These are phyloP conservation scores for Eucalyptus regnans DNA, from an alignment of 345 rosid species.

Conservation along the genomic window DNA sequence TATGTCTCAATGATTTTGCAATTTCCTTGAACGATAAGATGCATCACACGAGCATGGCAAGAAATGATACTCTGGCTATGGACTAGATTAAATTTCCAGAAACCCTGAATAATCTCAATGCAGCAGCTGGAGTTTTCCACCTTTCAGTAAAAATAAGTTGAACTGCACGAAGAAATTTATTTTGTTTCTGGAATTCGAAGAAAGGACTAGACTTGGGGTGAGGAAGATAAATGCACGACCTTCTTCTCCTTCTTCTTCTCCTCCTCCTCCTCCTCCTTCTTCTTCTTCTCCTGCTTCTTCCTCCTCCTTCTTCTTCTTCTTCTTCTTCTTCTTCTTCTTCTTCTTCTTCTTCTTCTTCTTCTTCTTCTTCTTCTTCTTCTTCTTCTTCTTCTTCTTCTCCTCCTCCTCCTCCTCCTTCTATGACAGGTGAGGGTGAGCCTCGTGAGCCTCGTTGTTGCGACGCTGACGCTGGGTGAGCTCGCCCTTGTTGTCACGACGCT, in stretches of 20 bases:
- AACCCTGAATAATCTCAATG: background rate
- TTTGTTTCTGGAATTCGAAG: background rate
- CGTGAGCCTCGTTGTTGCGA: too few relatives aligned
- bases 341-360: too few relatives aligned
- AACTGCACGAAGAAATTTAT: background rate
- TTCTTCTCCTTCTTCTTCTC: background rate
- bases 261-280: too few relatives aligned
- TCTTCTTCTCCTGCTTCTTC: too few relatives aligned
- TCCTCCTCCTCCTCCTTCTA: slow-evolving; percentile 2
- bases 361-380: too few relatives aligned
- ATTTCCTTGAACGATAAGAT: background rate
- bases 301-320: too few relatives aligned
- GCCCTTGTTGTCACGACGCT: too few relatives aligned
- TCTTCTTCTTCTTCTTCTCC: too few relatives aligned
- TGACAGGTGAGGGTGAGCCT: too few relatives aligned
- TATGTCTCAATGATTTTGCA: background rate
- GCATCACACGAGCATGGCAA: background rate
- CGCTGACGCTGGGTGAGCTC: too few relatives aligned
- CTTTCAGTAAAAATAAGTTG: background rate
- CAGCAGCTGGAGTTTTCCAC: background rate
- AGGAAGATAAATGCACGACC: slow-evolving; percentile 66
- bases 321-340: too few relatives aligned
- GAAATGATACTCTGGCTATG: background rate
- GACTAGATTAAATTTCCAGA: background rate
- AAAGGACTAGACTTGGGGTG: slow-evolving; percentile 24